Evolutionary conservation across 441 rosid species (phyloP).

Genomic region (Pelargonium australe): DNA sequence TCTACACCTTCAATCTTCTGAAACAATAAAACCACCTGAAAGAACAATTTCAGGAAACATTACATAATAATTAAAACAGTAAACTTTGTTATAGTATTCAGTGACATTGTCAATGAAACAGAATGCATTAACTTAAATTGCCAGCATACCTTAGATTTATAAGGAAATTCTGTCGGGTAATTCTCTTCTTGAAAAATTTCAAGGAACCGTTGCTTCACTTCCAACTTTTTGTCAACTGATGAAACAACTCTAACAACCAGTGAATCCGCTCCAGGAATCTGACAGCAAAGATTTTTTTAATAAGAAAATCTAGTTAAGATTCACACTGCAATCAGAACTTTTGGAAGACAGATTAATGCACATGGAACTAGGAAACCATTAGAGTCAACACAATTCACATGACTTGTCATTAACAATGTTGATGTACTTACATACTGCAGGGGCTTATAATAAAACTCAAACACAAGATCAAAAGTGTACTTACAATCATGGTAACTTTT

Average conservation of each 20-base stretch:
- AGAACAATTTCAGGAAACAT: slow-evolving; percentile 21
- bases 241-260: slow-evolving; percentile 97
- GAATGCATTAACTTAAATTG: slow-evolving; percentile 13
- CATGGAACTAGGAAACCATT: neutral
- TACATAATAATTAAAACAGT: slow-evolving; percentile 7
- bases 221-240: slow-evolving; percentile 96
- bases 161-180: slow-evolving; percentile 89
- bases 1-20: slow-evolving; percentile 99
- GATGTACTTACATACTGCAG: neutral
- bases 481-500: neutral
- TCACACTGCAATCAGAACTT: neutral
- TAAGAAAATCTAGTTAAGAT: slow-evolving; percentile 4
- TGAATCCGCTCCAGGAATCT: slow-evolving; percentile 95
- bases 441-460: neutral
- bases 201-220: slow-evolving; percentile 90
- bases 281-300: slow-evolving; percentile 21
- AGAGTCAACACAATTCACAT: neutral
- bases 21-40: slow-evolving; percentile 86
- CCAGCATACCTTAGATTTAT: slow-evolving; percentile 78
- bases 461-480: neutral
- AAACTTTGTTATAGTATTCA: neutral
- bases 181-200: slow-evolving; percentile 91
- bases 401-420: neutral
- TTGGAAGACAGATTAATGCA: neutral
- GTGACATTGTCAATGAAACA: neutral